A percentile compares a stretch with the other conserved stretches of the same genome.
Conservation (phyloP, 495 filamentous ascomycete species). For the Penicillium cataractarum region DNA sequence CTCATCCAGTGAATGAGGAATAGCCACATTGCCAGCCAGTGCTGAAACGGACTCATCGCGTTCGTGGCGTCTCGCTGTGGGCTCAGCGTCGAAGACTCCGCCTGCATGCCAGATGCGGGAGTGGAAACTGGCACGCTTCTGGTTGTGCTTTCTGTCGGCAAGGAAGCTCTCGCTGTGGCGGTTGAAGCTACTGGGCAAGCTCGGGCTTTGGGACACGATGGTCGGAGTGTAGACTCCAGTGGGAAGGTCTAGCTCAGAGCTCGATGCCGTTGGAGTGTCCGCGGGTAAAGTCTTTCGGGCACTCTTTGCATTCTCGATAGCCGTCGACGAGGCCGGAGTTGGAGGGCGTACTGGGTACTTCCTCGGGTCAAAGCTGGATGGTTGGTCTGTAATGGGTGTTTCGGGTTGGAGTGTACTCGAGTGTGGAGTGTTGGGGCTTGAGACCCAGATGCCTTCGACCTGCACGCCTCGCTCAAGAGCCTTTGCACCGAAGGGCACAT, state of each 20-base stretch:
- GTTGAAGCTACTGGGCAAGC: conserved; percentile 8
- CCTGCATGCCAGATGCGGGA: conserved; percentile 16
- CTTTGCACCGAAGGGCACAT: conserved; percentile 86
- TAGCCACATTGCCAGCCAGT: not conserved
- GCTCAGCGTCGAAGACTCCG: conserved; percentile 5
- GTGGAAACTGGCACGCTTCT: conserved; percentile 27
- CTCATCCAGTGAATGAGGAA: conserved; percentile 11
- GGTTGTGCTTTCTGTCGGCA: not conserved
- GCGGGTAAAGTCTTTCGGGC: conserved; percentile 7
- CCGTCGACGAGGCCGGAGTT: conserved; percentile 5
- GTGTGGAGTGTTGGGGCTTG: conserved; percentile 57
- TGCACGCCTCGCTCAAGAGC: conserved; percentile 85
- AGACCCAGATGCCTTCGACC: conserved; percentile 89
- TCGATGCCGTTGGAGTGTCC: not conserved
- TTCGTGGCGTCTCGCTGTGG: conserved; percentile 1
- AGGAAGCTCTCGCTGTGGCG: conserved; percentile 11
- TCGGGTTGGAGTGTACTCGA: conserved; percentile 31
- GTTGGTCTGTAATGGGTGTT: conserved; percentile 21
- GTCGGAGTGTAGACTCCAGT: conserved; percentile 13
- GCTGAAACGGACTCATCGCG: conserved; percentile 8
- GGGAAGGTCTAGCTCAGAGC: conserved; percentile 14
- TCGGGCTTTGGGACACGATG: conserved; percentile 7
- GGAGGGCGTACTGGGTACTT: not conserved
- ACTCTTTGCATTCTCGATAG: not conserved
- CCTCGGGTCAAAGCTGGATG: conserved; percentile 20